These are phyloP conservation scores for Triangularia verruculosa DNA, from an alignment of 2,329 filamentous ascomycete species.

Conservation along the genomic window DNA sequence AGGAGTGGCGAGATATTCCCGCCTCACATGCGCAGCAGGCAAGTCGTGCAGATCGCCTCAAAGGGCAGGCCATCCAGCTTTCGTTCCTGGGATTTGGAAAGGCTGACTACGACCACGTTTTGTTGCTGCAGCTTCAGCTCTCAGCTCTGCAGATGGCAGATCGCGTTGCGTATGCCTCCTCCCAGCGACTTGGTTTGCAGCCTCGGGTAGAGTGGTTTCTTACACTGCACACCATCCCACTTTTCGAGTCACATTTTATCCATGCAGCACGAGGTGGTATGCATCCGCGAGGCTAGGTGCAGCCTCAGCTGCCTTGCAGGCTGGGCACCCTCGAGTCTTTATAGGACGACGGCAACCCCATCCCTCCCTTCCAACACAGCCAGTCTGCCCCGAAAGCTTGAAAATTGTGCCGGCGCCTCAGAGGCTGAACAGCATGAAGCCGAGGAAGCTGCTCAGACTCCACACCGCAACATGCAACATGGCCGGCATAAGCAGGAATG, in stretches of 20 bases:
- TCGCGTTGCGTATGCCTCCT: background rate
- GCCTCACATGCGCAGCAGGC: constrained; percentile 16
- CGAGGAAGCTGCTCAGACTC: background rate
- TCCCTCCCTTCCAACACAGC: background rate
- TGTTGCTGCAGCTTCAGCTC: constrained; percentile 9
- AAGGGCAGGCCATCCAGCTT: background rate
- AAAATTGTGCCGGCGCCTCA: background rate
- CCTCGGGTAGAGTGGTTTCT: background rate
- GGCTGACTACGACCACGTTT: constrained; percentile 1
- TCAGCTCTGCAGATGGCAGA: constrained; percentile 7
- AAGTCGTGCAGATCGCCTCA: constrained; percentile 6
- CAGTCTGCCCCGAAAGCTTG: background rate
- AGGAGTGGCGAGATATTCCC: constrained; percentile 9
- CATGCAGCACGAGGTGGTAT: constrained; percentile 11
- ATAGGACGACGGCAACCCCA: background rate
- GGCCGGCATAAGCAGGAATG: background rate
- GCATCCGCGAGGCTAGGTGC: constrained; percentile 5
- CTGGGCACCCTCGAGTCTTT: background rate
- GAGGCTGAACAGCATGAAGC: background rate
- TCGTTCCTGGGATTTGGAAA: background rate
- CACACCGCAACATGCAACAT: background rate
- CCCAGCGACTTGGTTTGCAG: background rate
- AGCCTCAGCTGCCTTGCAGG: background rate
- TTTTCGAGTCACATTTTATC: constrained; percentile 2
- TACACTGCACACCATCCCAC: constrained; percentile 5